A percentile compares a stretch with the other conserved stretches of the same genome.
These are phyloP conservation scores for Scheffersomyces ergatensis DNA, from an alignment of 805 yeast species.

Conservation along the genomic window DNA sequence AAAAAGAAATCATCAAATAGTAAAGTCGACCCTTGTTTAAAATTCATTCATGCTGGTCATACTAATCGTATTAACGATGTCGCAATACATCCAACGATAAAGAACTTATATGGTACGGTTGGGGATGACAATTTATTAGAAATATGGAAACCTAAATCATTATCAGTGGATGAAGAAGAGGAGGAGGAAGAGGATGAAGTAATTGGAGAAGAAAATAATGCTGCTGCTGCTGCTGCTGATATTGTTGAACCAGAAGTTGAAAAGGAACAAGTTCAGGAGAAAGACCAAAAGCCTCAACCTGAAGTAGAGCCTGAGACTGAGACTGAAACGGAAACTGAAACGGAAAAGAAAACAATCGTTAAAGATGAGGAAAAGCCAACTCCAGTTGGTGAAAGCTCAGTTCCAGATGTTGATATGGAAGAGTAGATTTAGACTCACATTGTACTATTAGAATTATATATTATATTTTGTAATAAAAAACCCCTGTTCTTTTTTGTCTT, in stretches of 20 bases:
- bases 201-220: constrained; percentile 5
- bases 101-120: constrained; percentile 59
- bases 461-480: too few relatives aligned
- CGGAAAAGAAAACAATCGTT: too few relatives aligned
- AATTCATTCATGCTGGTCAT: constrained; percentile 86
- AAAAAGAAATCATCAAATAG: constrained; percentile 45
- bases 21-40: constrained; percentile 68
- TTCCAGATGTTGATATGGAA: constrained; percentile 8
- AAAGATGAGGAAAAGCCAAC: too few relatives aligned
- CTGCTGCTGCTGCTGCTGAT: not conserved
- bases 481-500: too few relatives aligned
- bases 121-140: constrained; percentile 77
- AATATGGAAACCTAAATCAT: constrained; percentile 67
- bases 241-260: not conserved
- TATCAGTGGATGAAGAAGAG: constrained; percentile 36
- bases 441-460: too few relatives aligned
- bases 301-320: not conserved
- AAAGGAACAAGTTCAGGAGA: constrained; percentile 1
- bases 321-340: constrained; percentile 5
- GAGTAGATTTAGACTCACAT: not conserved
- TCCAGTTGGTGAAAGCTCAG: too few relatives aligned
- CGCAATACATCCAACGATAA: constrained; percentile 61
- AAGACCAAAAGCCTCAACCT: constrained; percentile 1
- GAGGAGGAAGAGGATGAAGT: constrained; percentile 26
- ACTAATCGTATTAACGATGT: constrained; percentile 65